Base-by-base conservation (phyloP, 306 rosid species). In the Potentilla sterilis region DNA sequence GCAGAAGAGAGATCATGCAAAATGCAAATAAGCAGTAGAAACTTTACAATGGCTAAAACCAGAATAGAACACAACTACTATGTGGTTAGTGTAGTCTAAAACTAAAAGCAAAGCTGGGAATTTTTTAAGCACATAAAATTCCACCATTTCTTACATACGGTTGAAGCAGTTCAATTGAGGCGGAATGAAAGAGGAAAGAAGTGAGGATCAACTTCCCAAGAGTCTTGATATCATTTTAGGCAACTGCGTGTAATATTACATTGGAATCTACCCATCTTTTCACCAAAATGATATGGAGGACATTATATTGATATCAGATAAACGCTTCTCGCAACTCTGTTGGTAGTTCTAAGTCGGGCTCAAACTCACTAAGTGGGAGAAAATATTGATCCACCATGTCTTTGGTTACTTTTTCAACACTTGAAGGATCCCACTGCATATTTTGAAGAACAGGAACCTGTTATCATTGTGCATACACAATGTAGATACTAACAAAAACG, bases 361-460 rank as follows among this genome's bases (percentile, higher is more conserved):
- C 98, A 54, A 49, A 68, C 63, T 84, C 89, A 69, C 82, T 86
- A 4, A 87, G 72, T 61, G 88, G 92, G 77, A 81, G 84, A 76
- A 94, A 94, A 85, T 88, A 94, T 19, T 80, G 88, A 74, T 85
- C 90, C 79, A 94, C 96, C 98, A 92, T 87, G 73, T 92, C 97
- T 77, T 77, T 54, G 52, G 95, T 86, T 57, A 94, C 96, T 83
- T 80, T 86, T 47, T 88, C 96, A 79, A 94, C 76, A 24, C 81
- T 92, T n/a, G 97, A 96, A 81, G 98, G 98, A 86, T 94, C 86
- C 98, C 98, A 91, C 96, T 92, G 96, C 80, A 74, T 75, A 48
- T 55, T 81, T 70, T 18, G 4, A 67, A 75, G 5, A 68, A 49
- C 24, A 65, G 15, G 67, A 72, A 19, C 58, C 19, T 19, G 40